Base-by-base conservation (phyloP, 2,329 filamentous ascomycete genomes). In the Claviceps capensis region DNA sequence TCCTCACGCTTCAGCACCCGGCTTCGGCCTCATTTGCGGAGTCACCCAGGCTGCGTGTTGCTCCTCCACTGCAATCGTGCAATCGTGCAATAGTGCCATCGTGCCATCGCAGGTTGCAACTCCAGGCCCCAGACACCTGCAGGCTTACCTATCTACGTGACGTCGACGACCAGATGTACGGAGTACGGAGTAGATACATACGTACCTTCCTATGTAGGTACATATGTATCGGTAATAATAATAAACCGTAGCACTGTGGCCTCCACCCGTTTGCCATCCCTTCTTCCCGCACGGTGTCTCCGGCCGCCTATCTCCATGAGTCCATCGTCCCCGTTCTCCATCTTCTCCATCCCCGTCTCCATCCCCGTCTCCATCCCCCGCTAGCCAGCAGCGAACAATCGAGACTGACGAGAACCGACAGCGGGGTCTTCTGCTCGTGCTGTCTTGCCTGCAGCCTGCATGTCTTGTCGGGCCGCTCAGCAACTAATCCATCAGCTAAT, bases 1-100 rank as follows among this genome's bases (percentile, higher is more conserved):
- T 47, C 13, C 9, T 34, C 30, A 34, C 30, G 30, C 30, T 37
- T 45, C 38, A 41, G 14, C 22, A 38, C 36, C 23, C 17, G 19
- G 34, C 19, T 6, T 54, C 54, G 54, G 48, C 47, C 51, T 53
- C 52, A 50, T 52, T 56, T 51, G 52, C 53, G 55, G 53, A 54
- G 51, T 41, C 37, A 48, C 40, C 30, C 34, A 19, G 22, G 41
- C 5, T 34, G 36, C 30, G 26, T 42, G 40, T 7, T 16, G 13
- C 26, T 19, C 17, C 44, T 16, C 46, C 16, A 45, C 41, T 43
- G 43, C 51, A 16, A 46, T 45, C 48, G 48, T 16, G 41, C 26
- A 30, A 30, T 30, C 26, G 8, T 26, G 26, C 26, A 3, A 9
- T 30, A 5, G 23, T 26, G 23, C 23, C 23, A 26, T 26, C 26